Conservation (phyloP, 768 basidiomycete species). For the Tephrocybe sp. region DNA sequence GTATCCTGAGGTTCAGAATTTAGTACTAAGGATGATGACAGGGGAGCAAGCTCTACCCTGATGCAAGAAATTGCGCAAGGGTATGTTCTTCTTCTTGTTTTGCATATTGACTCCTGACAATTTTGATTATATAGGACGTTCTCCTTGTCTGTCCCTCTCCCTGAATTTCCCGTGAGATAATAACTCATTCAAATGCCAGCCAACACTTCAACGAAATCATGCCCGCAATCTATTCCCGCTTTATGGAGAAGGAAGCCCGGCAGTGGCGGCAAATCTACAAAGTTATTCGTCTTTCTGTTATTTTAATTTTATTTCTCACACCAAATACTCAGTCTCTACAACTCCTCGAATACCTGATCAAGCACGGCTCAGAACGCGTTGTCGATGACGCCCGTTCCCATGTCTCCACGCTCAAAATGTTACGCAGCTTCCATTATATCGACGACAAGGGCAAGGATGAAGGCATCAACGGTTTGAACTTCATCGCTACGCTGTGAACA, state of each 20-base stretch:
- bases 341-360: conserved; percentile 92
- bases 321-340: conserved; percentile 66
- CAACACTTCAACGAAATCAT: conserved; percentile 99
- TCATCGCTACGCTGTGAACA: neutral
- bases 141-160: conserved; percentile 73
- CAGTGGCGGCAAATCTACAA: conserved; percentile 99
- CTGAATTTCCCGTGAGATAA: neutral
- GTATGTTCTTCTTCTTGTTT: conserved; percentile 36
- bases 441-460: conserved; percentile 99
- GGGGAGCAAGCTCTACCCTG: conserved; percentile 96
- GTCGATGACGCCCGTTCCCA: conserved; percentile 97
- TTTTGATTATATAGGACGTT: conserved; percentile 65
- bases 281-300: conserved; percentile 33
- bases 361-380: conserved; percentile 95
- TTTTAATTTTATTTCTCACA: neutral
- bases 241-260: conserved; percentile 97
- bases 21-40: conserved; percentile 9
- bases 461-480: conserved; percentile 78
- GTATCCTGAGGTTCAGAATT: neutral
- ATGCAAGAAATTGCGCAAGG: conserved; percentile 99
- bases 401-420: conserved; percentile 94
- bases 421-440: conserved; percentile 96
- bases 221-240: conserved; percentile 92
- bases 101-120: neutral
- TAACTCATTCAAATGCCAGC: conserved; percentile 40